Percentiles rank a stretch among this genome's conserved stretches.
These are phyloP conservation scores for Diutina pseudorugosa DNA, from an alignment of 1,139 yeast species.

Conservation along the genomic window DNA sequence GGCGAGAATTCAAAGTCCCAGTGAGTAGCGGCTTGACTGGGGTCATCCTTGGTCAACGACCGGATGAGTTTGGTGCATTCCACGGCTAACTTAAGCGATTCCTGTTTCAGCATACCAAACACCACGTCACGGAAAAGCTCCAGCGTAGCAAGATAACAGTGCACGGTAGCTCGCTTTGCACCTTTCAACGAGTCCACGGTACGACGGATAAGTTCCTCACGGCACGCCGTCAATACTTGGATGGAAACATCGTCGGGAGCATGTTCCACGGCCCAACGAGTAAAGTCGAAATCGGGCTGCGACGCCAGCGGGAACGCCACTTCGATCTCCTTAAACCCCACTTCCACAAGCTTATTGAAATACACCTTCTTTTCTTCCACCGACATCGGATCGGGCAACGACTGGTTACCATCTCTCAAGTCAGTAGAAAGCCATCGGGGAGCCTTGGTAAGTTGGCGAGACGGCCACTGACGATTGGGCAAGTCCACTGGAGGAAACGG, in stretches of 20 bases:
- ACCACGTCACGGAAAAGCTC: neutral
- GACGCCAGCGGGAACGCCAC: slow-evolving; percentile 3
- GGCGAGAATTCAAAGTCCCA: slow-evolving; percentile 4
- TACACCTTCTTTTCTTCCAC: slow-evolving; percentile 3
- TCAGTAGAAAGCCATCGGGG: slow-evolving; percentile 4
- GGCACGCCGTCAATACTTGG: slow-evolving; percentile 1
- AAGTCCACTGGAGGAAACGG: slow-evolving; percentile 3
- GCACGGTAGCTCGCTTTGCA: slow-evolving; percentile 2
- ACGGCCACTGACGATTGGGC: slow-evolving; percentile 4
- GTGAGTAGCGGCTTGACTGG: neutral
- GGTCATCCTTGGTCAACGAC: neutral
- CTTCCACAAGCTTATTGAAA: slow-evolving; percentile 3
- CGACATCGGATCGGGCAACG: slow-evolving; percentile 4
- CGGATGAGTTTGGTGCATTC: neutral
- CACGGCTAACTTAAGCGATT: neutral
- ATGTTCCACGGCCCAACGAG: neutral
- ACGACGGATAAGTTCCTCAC: neutral
- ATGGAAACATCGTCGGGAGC: slow-evolving; percentile 4
- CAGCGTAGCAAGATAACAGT: slow-evolving; percentile 1
- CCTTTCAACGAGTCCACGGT: slow-evolving; percentile 4
- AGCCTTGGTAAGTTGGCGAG: neutral
- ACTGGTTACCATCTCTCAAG: slow-evolving; percentile 4
- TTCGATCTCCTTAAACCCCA: slow-evolving; percentile 4
- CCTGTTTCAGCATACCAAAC: neutral
- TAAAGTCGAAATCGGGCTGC: slow-evolving; percentile 3